These are phyloP conservation scores for Russula sp. DNA, from an alignment of 768 basidiomycete genomes.

Conservation along the genomic window DNA sequence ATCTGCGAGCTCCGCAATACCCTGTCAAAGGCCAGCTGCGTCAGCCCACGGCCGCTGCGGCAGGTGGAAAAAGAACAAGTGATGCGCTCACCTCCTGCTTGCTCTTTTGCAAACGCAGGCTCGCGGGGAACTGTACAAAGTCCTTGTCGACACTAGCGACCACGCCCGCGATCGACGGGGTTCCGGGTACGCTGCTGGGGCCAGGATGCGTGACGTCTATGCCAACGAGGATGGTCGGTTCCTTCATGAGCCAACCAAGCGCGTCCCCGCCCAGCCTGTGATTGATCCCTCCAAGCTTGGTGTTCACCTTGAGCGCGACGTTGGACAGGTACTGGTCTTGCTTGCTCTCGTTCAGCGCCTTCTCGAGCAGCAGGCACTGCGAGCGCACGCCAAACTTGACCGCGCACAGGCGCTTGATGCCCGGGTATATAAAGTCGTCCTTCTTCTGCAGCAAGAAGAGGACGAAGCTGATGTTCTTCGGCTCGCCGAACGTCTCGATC, in stretches of 20 bases:
- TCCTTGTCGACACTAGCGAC: slow-evolving; percentile 65
- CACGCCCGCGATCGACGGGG: slow-evolving; percentile 78
- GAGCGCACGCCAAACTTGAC: slow-evolving; percentile 69
- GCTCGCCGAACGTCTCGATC: slow-evolving; percentile 22
- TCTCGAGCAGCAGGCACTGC: slow-evolving; percentile 59
- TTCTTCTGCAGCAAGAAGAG: slow-evolving; percentile 59
- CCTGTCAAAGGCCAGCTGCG: slow-evolving; percentile 37
- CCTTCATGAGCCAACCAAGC: slow-evolving; percentile 57
- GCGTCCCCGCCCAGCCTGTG: slow-evolving; percentile 52
- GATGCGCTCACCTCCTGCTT: slow-evolving; percentile 34
- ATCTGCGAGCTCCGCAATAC: slow-evolving; percentile 53
- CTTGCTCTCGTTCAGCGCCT: slow-evolving; percentile 48
- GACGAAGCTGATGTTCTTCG: slow-evolving; percentile 50
- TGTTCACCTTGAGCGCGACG: slow-evolving; percentile 74
- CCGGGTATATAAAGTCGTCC: slow-evolving; percentile 75
- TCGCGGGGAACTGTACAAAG: slow-evolving; percentile 75
- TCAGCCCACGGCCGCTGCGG: neutral
- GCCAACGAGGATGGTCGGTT: slow-evolving; percentile 76
- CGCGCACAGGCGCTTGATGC: slow-evolving; percentile 72
- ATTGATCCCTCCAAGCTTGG: slow-evolving; percentile 77
- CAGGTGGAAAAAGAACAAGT: too few species aligned
- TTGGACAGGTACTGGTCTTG: slow-evolving; percentile 82
- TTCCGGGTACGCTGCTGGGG: slow-evolving; percentile 55
- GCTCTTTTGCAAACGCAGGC: slow-evolving; percentile 55
- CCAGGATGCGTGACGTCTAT: slow-evolving; percentile 82